These are phyloP conservation scores for Dictyostelium brefeldianum DNA, from an alignment of 78 protist species.

Conservation along the genomic window DNA sequence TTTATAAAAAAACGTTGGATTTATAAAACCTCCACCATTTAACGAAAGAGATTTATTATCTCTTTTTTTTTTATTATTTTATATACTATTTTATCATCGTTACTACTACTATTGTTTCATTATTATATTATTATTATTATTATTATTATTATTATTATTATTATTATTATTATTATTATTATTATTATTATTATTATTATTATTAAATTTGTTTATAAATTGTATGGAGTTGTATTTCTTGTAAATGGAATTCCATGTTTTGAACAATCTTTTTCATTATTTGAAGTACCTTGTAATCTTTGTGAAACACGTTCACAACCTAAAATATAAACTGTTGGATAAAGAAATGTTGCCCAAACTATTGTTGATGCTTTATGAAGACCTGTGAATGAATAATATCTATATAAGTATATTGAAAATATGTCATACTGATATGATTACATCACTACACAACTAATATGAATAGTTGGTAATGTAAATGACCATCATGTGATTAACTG, in stretches of 20 bases:
- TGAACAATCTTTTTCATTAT: conserved; percentile 47
- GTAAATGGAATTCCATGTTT: conserved; percentile 12
- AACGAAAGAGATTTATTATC: not conserved
- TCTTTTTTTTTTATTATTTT: too few relatives aligned
- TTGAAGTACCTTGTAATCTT: conserved; percentile 39
- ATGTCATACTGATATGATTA: not conserved
- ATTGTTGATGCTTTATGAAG: conserved; percentile 30
- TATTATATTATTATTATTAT: too few relatives aligned
- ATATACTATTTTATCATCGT: too few relatives aligned
- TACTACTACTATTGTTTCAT: too few relatives aligned
- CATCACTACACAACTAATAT: not conserved
- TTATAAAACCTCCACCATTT: not conserved
- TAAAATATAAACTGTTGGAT: conserved; percentile 24
- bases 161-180: too few relatives aligned
- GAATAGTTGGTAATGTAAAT: too few relatives aligned
- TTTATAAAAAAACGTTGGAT: too few relatives aligned
- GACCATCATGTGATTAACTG: too few relatives aligned
- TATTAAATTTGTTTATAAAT: not conserved
- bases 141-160: too few relatives aligned
- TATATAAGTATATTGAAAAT: not conserved
- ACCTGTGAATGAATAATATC: conserved; percentile 3
- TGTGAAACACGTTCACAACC: conserved; percentile 9
- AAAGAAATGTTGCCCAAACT: conserved; percentile 10
- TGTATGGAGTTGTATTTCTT: not conserved
- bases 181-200: not conserved